These are phyloP conservation scores for Batkoa obscura DNA, from an alignment of 371 early-diverging fungal species.

Conservation along the genomic window DNA sequence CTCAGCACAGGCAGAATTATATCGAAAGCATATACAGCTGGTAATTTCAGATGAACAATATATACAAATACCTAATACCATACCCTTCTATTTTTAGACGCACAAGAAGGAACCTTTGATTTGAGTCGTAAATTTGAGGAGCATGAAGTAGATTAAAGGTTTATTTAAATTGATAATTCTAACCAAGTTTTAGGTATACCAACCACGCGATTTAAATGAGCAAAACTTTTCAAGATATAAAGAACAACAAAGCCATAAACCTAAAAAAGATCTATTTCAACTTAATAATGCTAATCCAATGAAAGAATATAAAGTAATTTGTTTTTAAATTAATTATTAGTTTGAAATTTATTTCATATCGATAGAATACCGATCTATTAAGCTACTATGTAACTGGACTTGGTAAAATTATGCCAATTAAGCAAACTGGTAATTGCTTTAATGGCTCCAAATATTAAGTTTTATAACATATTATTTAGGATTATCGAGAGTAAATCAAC, in stretches of 20 bases:
- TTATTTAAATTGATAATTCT: background rate
- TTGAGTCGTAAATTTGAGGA: background rate
- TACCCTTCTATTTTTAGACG: too few relatives aligned
- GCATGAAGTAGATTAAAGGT: background rate
- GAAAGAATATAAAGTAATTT: background rate
- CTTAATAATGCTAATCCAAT: background rate
- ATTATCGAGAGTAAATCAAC: slow-evolving; percentile 54
- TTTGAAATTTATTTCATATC: background rate
- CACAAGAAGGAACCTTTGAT: background rate
- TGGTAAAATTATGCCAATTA: slow-evolving; percentile 58
- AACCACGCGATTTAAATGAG: slow-evolving; percentile 1
- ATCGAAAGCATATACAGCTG: too few relatives aligned
- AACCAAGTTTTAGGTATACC: background rate
- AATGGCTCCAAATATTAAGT: background rate
- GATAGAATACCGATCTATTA: slow-evolving; percentile 34
- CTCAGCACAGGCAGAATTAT: too few relatives aligned
- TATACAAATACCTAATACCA: too few relatives aligned
- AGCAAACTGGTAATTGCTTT: slow-evolving; percentile 28
- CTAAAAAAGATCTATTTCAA: background rate
- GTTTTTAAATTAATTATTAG: background rate
- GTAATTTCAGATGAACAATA: too few relatives aligned
- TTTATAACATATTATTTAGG: background rate
- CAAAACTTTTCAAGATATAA: background rate
- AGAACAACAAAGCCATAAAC: background rate
- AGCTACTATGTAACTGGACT: slow-evolving; percentile 56